Evolutionary conservation across 805 yeast species (phyloP).

Genomic region (Spathaspora arborariae): DNA sequence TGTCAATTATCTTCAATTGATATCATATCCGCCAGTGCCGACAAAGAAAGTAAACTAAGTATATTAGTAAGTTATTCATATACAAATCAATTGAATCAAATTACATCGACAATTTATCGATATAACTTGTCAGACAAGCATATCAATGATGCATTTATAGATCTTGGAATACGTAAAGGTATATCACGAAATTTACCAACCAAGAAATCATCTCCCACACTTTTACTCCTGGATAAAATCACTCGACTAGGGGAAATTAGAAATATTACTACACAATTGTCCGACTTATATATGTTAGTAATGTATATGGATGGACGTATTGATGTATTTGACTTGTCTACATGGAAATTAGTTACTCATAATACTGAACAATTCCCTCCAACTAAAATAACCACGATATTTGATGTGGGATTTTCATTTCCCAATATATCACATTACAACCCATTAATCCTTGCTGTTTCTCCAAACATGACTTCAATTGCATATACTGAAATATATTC

Average conservation of each 20-base stretch:
- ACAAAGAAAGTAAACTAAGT: constrained; percentile 41
- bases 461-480: constrained; percentile 49
- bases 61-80: constrained; percentile 40
- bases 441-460: constrained; percentile 38
- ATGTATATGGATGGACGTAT: constrained; percentile 42
- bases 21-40: constrained; percentile 43
- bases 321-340: constrained; percentile 40
- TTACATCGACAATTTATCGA: constrained; percentile 21
- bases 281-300: constrained; percentile 39
- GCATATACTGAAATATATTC: constrained; percentile 20
- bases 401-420: constrained; percentile 54
- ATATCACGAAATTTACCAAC: not conserved
- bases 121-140: constrained; percentile 22
- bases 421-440: constrained; percentile 20
- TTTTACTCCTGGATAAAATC: constrained; percentile 26
- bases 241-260: constrained; percentile 21
- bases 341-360: constrained; percentile 20
- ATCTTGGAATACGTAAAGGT: constrained; percentile 23
- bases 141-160: constrained; percentile 28
- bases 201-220: constrained; percentile 3
- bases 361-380: constrained; percentile 17
- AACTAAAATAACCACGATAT: constrained; percentile 34
- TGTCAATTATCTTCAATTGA: constrained; percentile 30
- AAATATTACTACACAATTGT: constrained; percentile 29
- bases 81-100: constrained; percentile 11